These are phyloP conservation scores for Phytopythium aichiense DNA, from an alignment of 352 stramenopile species.

Conservation along the genomic window DNA sequence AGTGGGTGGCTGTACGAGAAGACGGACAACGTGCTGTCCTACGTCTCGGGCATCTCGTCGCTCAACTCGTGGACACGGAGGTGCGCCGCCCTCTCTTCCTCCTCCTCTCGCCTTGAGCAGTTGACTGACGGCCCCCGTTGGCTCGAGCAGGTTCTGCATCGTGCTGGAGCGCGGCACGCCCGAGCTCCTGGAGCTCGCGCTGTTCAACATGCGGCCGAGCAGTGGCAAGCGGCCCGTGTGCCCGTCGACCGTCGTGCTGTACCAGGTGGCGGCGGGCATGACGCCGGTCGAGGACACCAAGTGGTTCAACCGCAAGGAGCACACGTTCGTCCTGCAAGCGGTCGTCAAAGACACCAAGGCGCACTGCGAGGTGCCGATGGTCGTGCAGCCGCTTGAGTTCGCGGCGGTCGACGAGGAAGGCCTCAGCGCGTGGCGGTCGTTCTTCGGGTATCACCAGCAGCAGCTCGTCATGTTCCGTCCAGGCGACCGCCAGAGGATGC, in stretches of 20 bases:
- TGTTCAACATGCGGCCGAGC: slow-evolving; percentile 53
- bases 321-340: slow-evolving; percentile 47
- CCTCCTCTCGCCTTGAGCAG: neutral
- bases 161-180: slow-evolving; percentile 60
- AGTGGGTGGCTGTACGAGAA: slow-evolving; percentile 64
- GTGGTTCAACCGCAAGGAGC: slow-evolving; percentile 72
- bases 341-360: slow-evolving; percentile 23
- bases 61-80: slow-evolving; percentile 59
- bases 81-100: neutral
- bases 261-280: slow-evolving; percentile 48
- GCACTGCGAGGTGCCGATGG: slow-evolving; percentile 25
- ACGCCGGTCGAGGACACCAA: slow-evolving; percentile 38
- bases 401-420: slow-evolving; percentile 40
- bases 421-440: slow-evolving; percentile 53
- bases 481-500: neutral
- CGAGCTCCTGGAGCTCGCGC: slow-evolving; percentile 61
- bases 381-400: slow-evolving; percentile 44
- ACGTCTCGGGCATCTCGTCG: slow-evolving; percentile 51
- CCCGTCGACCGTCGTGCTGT: slow-evolving; percentile 56
- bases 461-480: slow-evolving; percentile 10
- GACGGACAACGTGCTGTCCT: slow-evolving; percentile 57
- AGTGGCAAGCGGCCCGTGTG: slow-evolving; percentile 39
- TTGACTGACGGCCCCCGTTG: neutral
- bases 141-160: slow-evolving; percentile 41
- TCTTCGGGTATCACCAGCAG: slow-evolving; percentile 57